phyloP scores from a whole-genome alignment of 495 filamentous ascomycete genomes.

The Penicillium egyptiacum region DNA sequence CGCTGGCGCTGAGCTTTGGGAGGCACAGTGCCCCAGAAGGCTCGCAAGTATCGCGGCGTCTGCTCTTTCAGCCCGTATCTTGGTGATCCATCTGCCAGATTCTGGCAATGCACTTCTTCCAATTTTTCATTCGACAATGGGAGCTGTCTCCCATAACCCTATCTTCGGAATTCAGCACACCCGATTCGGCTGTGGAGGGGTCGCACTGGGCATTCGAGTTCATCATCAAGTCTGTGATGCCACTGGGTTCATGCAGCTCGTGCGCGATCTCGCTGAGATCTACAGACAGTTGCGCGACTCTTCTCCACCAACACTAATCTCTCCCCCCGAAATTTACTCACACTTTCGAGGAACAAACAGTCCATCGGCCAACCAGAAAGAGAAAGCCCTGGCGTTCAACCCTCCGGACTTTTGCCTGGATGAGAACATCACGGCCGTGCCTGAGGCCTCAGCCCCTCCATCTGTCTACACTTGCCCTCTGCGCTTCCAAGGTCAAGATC shows the following conservation, averaged over 20 bases:
- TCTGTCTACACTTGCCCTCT: not conserved
- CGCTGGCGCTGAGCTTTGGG: slow-evolving; percentile 3
- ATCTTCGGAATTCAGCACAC: slow-evolving; percentile 14
- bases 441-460: too few relatives aligned
- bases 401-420: not conserved
- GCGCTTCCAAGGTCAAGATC: not conserved
- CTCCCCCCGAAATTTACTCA: slow-evolving; percentile 5
- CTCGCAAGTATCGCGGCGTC: not conserved
- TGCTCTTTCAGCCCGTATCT: not conserved
- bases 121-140: not conserved
- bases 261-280: slow-evolving; percentile 6
- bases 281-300: slow-evolving; percentile 3
- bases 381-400: not conserved
- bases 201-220: slow-evolving; percentile 10
- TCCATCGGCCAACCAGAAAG: not conserved
- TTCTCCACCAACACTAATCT: slow-evolving; percentile 2
- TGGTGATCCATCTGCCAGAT: not conserved
- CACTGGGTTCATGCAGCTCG: slow-evolving; percentile 6
- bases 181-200: slow-evolving; percentile 11
- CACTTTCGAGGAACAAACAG: not conserved
- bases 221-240: slow-evolving; percentile 14
- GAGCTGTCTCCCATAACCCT: not conserved
- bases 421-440: too few relatives aligned
- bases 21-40: not conserved
- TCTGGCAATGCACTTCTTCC: slow-evolving; percentile 1